Conservation (phyloP, 2,329 filamentous ascomycete genomes). For the Lasiodiplodia sp. region DNA sequence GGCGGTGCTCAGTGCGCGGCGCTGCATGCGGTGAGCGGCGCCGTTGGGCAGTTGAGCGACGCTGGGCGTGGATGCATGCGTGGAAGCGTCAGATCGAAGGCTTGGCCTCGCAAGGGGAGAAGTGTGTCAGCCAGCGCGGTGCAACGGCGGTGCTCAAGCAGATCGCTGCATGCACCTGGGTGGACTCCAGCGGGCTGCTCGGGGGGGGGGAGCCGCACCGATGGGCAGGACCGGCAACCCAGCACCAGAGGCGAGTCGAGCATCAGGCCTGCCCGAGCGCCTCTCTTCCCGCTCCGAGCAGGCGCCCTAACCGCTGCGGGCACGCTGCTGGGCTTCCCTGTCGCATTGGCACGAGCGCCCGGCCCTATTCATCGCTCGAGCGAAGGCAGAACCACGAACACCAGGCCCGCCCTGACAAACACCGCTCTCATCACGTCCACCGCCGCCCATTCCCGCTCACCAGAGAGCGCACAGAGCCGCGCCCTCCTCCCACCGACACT, state of each 20-base stretch:
- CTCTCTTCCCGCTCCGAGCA: conserved; percentile 21
- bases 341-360: conserved; percentile 19
- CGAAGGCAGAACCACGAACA: conserved; percentile 26
- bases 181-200: conserved; percentile 9
- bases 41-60: conserved; percentile 16
- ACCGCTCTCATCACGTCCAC: conserved; percentile 14
- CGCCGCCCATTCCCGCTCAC: conserved; percentile 1
- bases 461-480: conserved; percentile 12
- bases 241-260: conserved; percentile 5
- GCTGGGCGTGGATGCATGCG: conserved; percentile 20
- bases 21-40: conserved; percentile 26
- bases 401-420: conserved; percentile 25
- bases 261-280: conserved; percentile 14
- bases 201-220: conserved; percentile 10
- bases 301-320: conserved; percentile 22
- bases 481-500: conserved; percentile 12
- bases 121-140: not conserved
- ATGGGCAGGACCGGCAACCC: conserved; percentile 16
- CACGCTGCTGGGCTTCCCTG: conserved; percentile 2
- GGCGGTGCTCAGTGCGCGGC: conserved; percentile 18
- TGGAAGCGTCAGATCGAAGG: conserved; percentile 27
- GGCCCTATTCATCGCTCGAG: conserved; percentile 26
- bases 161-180: conserved; percentile 20
- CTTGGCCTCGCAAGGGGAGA: conserved; percentile 19
- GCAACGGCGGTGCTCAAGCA: not conserved